Conservation (phyloP, 1,284 basidiomycete species). For the Trichosporon coremiiforme region DNA sequence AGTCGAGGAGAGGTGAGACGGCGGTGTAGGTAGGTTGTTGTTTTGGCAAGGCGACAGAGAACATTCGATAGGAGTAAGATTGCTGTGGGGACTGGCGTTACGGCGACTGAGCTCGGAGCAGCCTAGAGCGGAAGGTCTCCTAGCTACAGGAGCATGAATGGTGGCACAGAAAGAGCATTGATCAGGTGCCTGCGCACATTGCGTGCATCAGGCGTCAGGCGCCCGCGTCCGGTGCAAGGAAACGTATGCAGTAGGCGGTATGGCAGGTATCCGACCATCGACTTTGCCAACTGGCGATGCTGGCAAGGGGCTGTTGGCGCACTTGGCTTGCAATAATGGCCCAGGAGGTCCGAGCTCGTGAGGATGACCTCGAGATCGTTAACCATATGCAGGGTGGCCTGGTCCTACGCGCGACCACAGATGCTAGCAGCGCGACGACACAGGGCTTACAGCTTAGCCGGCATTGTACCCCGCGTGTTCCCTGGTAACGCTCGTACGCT, state of each 20-base stretch:
- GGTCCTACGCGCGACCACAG: not conserved
- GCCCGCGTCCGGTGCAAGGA: no score
- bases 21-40: no score
- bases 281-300: not conserved
- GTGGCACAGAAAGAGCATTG: not conserved
- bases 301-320: not conserved
- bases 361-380: not conserved
- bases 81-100: not conserved
- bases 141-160: not conserved
- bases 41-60: not conserved
- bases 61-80: not conserved
- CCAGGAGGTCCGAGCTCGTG: not conserved
- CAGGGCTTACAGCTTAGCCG: not conserved
- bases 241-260: not conserved
- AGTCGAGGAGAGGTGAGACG: not conserved
- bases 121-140: not conserved
- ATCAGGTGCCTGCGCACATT: not conserved
- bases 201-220: no score
- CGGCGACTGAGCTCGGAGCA: not conserved
- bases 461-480: not conserved
- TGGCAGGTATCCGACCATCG: not conserved
- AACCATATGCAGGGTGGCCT: not conserved
- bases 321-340: not conserved
- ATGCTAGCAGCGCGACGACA: not conserved
- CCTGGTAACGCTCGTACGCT: constrained; percentile 13